Conservation (phyloP, 2,329 filamentous ascomycete species). For the Aphanocladium album region DNA sequence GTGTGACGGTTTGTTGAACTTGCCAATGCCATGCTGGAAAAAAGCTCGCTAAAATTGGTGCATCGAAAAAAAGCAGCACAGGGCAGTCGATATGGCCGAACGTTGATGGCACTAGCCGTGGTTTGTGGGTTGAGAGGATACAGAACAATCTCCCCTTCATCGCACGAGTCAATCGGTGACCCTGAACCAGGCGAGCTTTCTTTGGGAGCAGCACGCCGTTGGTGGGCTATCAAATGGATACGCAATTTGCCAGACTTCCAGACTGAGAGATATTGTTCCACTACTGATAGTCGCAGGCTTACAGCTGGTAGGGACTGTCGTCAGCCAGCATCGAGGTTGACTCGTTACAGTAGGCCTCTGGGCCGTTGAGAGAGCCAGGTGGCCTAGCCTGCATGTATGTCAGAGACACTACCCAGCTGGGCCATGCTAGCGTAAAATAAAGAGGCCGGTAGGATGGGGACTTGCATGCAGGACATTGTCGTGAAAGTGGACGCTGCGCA, state of each 20-base stretch:
- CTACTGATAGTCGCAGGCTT: too few relatives aligned
- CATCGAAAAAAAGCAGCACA: neutral
- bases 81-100: neutral
- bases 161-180: neutral
- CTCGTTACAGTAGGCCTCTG: neutral
- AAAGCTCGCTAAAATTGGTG: neutral
- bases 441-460: neutral
- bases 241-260: neutral
- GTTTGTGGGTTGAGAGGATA: neutral
- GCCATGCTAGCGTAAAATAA: neutral
- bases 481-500: neutral
- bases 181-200: neutral
- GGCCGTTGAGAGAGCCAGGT: neutral
- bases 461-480: constrained; percentile 1
- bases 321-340: neutral
- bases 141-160: neutral
- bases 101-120: neutral
- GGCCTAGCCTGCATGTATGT: neutral
- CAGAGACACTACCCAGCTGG: neutral
- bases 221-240: neutral
- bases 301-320: neutral
- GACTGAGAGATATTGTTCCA: neutral
- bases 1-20: neutral
- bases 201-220: neutral
- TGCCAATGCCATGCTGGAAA: neutral